Evolutionary conservation across 768 basidiomycete species (phyloP).

Genomic region (Pleurotus djamor): DNA sequence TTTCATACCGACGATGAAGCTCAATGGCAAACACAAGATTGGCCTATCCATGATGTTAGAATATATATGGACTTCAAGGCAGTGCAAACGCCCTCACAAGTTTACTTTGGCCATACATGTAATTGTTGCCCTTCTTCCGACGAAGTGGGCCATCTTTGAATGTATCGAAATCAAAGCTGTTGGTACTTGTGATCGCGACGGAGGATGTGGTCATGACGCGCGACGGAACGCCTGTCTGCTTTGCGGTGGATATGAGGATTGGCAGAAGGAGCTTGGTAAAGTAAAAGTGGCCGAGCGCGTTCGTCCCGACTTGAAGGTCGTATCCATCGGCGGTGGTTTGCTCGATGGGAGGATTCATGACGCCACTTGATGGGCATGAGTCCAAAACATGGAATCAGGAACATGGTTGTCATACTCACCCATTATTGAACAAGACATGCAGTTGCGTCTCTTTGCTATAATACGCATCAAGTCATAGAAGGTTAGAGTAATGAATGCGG

Average conservation of each 20-base stretch:
- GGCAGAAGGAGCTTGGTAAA: conserved; percentile 45
- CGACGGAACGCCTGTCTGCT: conserved; percentile 23
- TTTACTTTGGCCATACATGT: conserved; percentile 30
- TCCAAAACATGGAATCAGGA: background rate
- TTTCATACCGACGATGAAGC: too few species aligned
- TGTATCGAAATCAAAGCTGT: conserved; percentile 30
- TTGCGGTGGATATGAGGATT: conserved; percentile 30
- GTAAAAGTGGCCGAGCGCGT: conserved; percentile 49
- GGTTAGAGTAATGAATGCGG: background rate
- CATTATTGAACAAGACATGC: conserved; percentile 49
- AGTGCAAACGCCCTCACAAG: conserved; percentile 15
- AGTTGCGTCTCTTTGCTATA: conserved; percentile 40
- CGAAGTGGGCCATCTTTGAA: conserved; percentile 36
- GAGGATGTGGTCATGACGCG: conserved; percentile 45
- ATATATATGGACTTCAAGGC: too few species aligned
- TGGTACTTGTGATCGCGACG: conserved; percentile 12
- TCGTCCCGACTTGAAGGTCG: conserved; percentile 56
- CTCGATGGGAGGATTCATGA: conserved; percentile 42
- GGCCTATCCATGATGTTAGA: too few species aligned
- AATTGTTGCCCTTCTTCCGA: conserved; percentile 9
- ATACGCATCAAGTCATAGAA: background rate
- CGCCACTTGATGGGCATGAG: conserved; percentile 28
- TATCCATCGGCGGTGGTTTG: conserved; percentile 47
- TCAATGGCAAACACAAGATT: too few species aligned
- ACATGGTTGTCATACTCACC: conserved; percentile 21